Base-by-base conservation (phyloP, 2,329 filamentous ascomycete genomes). In the Daldinia sp. region DNA sequence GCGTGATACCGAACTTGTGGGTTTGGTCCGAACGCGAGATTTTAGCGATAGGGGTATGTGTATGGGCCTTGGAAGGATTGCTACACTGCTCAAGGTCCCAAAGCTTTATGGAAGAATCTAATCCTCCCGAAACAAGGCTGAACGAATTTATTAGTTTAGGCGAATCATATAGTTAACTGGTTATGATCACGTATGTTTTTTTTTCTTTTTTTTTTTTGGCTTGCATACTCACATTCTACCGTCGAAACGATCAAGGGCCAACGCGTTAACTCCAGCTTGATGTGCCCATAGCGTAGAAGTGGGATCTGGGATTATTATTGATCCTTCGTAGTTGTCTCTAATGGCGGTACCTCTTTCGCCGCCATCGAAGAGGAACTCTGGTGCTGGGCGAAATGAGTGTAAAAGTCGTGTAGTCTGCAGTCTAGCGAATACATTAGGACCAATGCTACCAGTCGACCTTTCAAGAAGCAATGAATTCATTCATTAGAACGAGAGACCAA, bases 201-300 rank as follows among this genome's bases (percentile, higher is more conserved):
- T 10, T 15, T n/a, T 43, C 10, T 27, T 45, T 45, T 9, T 17
- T 15, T 19, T 37, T 37, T 37, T 37, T 13, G 19, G 11, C 39
- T 25, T 19, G 21, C n/a, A 15, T 66, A 25, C 82, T 75, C 78
- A 90, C 88, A 91, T 88, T 73, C 88, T 83, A 2, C 91, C 92
- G 66, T 95, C 91, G 72, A 95, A 93, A 50, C 88, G 87, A 72
- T 97, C 94, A 35, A 97, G 84, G 0, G 90, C 88, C 37, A 97
- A 80, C 35, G 90, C 87, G 72, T 90, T 95, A 34, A 94, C 91
- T 11, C 93, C 93, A 3, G 91, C 86, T 55, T 86, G 84, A 76
- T 97, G 93, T 1, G 93, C 91, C 81, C 83, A 84, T 62, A 83
- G 74, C 15, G 77, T 73, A 39, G 76, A 75, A 13, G 70, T 70